These are phyloP conservation scores for Bruguiera hainesii DNA, from an alignment of 441 rosid genomes.

Conservation along the genomic window DNA sequence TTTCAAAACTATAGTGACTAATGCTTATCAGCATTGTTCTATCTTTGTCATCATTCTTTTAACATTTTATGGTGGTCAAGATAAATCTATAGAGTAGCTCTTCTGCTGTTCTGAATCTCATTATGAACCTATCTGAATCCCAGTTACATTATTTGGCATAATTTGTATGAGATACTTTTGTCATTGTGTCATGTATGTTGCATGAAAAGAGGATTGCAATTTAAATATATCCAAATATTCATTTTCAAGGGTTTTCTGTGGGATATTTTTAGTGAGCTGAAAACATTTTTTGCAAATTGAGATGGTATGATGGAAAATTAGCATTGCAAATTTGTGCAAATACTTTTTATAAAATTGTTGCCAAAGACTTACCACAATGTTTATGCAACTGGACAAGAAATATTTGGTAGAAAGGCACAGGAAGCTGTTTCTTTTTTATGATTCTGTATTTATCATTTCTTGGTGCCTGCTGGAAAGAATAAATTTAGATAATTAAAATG, in stretches of 20 bases:
- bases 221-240: not conserved
- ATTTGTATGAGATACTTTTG: not conserved
- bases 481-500: too few species aligned
- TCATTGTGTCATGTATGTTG: conserved; percentile 1
- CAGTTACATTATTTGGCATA: not conserved
- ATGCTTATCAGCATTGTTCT: not conserved
- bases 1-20: not conserved
- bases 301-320: not conserved
- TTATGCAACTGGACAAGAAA: not conserved
- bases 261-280: not conserved
- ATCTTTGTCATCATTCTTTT: not conserved
- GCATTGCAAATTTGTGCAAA: not conserved
- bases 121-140: not conserved
- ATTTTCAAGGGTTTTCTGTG: not conserved
- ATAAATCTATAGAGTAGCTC: not conserved
- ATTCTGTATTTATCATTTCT: conserved; percentile 2
- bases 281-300: not conserved
- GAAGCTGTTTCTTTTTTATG: not conserved
- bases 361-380: not conserved
- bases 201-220: not conserved
- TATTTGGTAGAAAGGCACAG: not conserved
- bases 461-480: not conserved
- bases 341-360: not conserved
- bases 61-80: not conserved
- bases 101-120: not conserved